Conservation (phyloP, 2,329 filamentous ascomycete species). For the Penicillium sp. region DNA sequence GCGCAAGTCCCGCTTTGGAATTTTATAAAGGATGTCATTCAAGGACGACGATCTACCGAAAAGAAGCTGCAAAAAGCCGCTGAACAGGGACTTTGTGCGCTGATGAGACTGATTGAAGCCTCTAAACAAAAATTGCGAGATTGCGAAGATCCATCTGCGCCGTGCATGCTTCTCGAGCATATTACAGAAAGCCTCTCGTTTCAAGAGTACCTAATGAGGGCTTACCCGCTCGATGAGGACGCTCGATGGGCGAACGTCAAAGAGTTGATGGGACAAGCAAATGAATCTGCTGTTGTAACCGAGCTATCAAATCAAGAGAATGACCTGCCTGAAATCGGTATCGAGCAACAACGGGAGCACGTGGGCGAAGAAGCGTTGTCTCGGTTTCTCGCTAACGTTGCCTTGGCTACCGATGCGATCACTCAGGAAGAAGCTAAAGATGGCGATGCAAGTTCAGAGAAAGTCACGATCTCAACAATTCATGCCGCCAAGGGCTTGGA, state of each 20-base stretch:
- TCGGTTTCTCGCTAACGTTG: conserved; percentile 81
- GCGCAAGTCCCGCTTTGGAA: conserved; percentile 67
- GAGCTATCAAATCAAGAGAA: conserved; percentile 52
- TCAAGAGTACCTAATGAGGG: conserved; percentile 64
- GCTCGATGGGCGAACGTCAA: conserved; percentile 81
- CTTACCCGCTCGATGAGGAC: conserved; percentile 69
- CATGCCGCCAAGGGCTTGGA: conserved; percentile 94
- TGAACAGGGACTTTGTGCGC: conserved; percentile 52
- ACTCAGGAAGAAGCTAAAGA: conserved; percentile 38
- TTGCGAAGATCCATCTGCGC: conserved; percentile 35
- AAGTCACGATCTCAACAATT: conserved; percentile 90
- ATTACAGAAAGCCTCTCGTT: conserved; percentile 63
- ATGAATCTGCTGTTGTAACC: conserved; percentile 55
- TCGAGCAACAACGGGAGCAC: conserved; percentile 55
- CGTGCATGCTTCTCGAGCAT: conserved; percentile 49
- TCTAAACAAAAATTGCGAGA: conserved; percentile 51
- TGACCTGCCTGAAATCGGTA: conserved; percentile 57
- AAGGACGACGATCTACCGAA: conserved; percentile 47
- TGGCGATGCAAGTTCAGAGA: conserved; percentile 44
- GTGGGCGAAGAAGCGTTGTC: conserved; percentile 60
- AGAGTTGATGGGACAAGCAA: conserved; percentile 74
- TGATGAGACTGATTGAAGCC: conserved; percentile 56
- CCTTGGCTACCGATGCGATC: conserved; percentile 70
- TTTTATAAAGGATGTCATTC: conserved; percentile 56
- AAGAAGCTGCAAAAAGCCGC: conserved; percentile 53